These are phyloP conservation scores for Beauveria asiatica DNA, from an alignment of 2,329 filamentous ascomycete genomes.

Conservation along the genomic window DNA sequence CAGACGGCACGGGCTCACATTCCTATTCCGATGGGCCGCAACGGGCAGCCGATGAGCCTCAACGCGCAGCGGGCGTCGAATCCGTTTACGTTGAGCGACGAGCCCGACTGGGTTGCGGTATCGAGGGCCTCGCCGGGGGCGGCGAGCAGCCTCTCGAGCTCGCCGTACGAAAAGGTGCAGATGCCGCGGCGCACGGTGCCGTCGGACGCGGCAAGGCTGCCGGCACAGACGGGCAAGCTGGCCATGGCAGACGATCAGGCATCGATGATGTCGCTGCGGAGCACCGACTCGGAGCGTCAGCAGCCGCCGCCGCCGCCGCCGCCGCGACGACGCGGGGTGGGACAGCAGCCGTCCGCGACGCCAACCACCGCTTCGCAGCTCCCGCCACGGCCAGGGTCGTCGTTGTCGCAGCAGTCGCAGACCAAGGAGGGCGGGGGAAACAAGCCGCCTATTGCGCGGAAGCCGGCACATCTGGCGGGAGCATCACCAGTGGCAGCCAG, in stretches of 20 bases:
- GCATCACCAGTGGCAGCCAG: conserved; percentile 14
- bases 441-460: conserved; percentile 51
- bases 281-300: conserved; percentile 1
- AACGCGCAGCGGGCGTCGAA: conserved; percentile 73
- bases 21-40: conserved; percentile 47
- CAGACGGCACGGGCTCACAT: conserved; percentile 68
- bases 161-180: conserved; percentile 50
- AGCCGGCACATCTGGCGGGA: conserved; percentile 46
- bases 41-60: conserved; percentile 48
- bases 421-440: conserved; percentile 16
- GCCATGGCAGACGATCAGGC: conserved; percentile 30
- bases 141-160: conserved; percentile 49
- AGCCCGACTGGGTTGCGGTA: conserved; percentile 76
- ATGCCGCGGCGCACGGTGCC: conserved; percentile 43
- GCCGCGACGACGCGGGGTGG: conserved; percentile 18
- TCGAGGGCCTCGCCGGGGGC: conserved; percentile 40
- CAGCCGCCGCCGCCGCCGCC: conserved; percentile 21
- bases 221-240: conserved; percentile 37
- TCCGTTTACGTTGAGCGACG: conserved; percentile 65
- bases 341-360: conserved; percentile 16
- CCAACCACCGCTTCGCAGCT: conserved; percentile 25
- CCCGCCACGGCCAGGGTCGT: conserved; percentile 25
- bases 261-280: background rate
- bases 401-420: conserved; percentile 18
- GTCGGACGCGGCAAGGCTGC: conserved; percentile 38